These are phyloP conservation scores for Saccharomyces paradoxus DNA, from an alignment of 805 yeast species.

Conservation along the genomic window DNA sequence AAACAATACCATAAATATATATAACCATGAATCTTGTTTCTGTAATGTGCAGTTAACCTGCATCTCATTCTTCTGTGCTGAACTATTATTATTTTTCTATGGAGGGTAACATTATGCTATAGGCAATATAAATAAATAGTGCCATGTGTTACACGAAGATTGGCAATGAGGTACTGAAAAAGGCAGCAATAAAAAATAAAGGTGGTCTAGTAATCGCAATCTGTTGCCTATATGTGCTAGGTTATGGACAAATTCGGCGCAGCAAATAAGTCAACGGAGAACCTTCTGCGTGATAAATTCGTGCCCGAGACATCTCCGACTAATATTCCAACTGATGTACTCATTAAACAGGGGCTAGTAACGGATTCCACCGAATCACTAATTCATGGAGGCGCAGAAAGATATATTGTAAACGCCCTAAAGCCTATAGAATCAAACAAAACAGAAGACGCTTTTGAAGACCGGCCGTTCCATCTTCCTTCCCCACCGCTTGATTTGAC, in stretches of 20 bases:
- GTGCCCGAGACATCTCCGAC: background rate
- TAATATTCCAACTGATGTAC: background rate
- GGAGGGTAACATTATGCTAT: no score
- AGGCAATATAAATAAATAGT: background rate
- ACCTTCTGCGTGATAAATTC: background rate
- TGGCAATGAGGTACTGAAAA: background rate
- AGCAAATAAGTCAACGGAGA: background rate
- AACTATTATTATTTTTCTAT: background rate
- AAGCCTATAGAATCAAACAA: background rate
- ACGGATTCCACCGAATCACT: background rate
- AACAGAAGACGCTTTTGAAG: background rate
- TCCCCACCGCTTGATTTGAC: background rate
- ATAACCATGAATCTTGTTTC: no score
- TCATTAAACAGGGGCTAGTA: background rate
- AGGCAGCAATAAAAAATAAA: background rate
- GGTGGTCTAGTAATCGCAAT: background rate
- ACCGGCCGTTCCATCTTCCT: background rate
- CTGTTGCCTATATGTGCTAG: background rate
- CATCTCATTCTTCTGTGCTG: background rate
- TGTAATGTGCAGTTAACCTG: background rate
- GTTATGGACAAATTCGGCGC: background rate
- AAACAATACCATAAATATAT: background rate
- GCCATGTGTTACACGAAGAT: background rate
- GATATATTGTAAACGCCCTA: background rate
- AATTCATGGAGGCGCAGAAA: background rate